Base-by-base conservation (phyloP, 768 basidiomycete genomes). In the Trametes punicea region DNA sequence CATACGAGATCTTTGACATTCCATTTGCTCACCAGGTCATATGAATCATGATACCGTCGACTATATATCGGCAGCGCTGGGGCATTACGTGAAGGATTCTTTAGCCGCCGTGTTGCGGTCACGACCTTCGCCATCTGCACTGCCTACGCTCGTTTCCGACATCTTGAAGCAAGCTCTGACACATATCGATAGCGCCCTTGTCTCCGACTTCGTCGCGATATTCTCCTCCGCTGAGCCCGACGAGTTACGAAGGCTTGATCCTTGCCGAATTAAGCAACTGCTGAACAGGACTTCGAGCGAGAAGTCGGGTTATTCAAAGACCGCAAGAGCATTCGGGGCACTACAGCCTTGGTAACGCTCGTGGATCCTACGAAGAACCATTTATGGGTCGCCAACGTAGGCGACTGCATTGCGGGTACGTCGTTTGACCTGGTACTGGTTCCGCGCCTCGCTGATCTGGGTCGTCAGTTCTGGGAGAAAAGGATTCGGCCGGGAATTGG, bases 321-420 rank as follows among this genome's bases (percentile, higher is more conserved):
- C 82, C 18, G 72, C 84, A 46, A 74, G 88, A 46, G 87, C 85
- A 65, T 87, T 91, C 81, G 87, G 88, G 89, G 89, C 20, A 88
- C 85, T 0, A 90, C 89, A 2, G 87, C 85, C 5, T 78, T 90
- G 29, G 79, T 90, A 38, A 80, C 88, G 8, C 76, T 91, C 33
- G 78, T 86, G 38, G 87, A 90, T 71, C 86, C 88, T 31, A 74
- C 81, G 18, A 79, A 81, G 59, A 74, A 79, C 64, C 81, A 88
- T 59, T 72, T 90, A 20, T 91, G 89, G 89, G 71, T 90, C 44
- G 88, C 88, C 6, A 90, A 90, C 65, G 75, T 91, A 25, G 89
- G 89, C 13, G 89, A 91, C 65, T 90, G 87, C 67, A 84, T 87
- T 75, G 87, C 87, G 57, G 76, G 88, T 88, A 60, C 60, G 84